These are phyloP conservation scores for Beauveria brongniartii DNA, from an alignment of 2,329 filamentous ascomycete genomes.

Conservation along the genomic window DNA sequence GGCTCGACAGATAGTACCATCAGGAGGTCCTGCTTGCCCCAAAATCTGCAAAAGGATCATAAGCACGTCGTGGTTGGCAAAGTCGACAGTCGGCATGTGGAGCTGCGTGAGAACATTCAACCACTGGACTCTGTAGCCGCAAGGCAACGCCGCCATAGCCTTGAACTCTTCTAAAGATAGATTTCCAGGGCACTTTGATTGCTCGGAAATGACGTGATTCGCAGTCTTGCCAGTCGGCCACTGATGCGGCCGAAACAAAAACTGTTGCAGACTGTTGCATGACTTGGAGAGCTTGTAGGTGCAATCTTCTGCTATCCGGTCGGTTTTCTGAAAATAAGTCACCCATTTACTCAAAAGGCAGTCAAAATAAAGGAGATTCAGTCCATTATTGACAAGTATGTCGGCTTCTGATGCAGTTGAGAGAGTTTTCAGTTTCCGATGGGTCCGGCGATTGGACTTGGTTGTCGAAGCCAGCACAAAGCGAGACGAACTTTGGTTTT, in stretches of 20 bases:
- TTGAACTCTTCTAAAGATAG: constrained; percentile 18
- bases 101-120: constrained; percentile 6
- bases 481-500: not conserved
- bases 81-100: not conserved
- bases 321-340: not conserved
- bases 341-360: not conserved
- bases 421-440: not conserved
- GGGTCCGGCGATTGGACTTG: not conserved
- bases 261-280: not conserved
- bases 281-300: not conserved
- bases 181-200: not conserved
- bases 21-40: not conserved
- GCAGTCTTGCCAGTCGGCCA: not conserved
- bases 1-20: not conserved
- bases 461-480: constrained; percentile 2
- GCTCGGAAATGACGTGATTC: not conserved
- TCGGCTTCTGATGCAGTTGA: not conserved
- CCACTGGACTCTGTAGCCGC: constrained; percentile 1
- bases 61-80: not conserved
- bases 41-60: not conserved
- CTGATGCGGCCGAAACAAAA: not conserved
- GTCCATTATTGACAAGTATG: not conserved
- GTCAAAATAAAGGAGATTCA: not conserved
- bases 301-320: not conserved
- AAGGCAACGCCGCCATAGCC: not conserved